A percentile compares a stretch with the other conserved stretches of the same genome.
Evolutionary conservation across 495 filamentous ascomycete genomes (phyloP).

Genomic region (Pyrenula massariospora): DNA sequence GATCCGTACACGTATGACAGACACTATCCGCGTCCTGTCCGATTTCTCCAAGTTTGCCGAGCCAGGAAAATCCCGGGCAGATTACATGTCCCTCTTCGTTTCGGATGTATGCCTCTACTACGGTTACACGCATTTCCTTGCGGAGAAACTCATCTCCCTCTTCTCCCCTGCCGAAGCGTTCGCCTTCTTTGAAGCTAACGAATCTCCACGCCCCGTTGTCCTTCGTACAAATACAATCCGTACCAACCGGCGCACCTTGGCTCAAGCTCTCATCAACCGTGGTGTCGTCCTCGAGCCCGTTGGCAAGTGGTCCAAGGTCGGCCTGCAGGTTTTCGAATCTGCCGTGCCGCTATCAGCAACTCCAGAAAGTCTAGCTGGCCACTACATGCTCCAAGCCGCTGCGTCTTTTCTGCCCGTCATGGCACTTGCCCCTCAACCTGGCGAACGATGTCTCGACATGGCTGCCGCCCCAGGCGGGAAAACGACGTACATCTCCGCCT

Average conservation of each 20-base stretch:
- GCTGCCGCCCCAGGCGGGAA: constrained; percentile 96
- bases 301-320: constrained; percentile 97
- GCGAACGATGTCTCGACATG: constrained; percentile 89
- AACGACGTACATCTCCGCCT: constrained; percentile 86
- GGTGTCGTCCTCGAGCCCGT: constrained; percentile 93
- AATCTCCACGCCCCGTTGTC: constrained; percentile 77
- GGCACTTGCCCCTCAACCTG: constrained; percentile 87
- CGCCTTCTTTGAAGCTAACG: constrained; percentile 97
- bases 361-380: constrained; percentile 90
- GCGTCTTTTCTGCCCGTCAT: constrained; percentile 97
- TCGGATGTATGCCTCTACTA: constrained; percentile 94
- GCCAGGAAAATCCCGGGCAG: constrained; percentile 64
- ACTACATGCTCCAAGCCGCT: constrained; percentile 96
- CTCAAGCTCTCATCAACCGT: constrained; percentile 91
- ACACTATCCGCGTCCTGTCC: constrained; percentile 81
- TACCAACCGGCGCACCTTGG: constrained; percentile 83
- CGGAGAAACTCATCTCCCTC: constrained; percentile 77
- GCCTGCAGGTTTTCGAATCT: constrained; percentile 89
- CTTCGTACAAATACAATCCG: constrained; percentile 90
- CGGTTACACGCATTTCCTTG: constrained; percentile 73
- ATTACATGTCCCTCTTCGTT: constrained; percentile 75
- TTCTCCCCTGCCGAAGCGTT: constrained; percentile 93
- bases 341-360: constrained; percentile 94
- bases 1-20: constrained; percentile 80
- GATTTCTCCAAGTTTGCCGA: constrained; percentile 73